Base-by-base conservation (phyloP, 805 yeast species). In the Spathaspora hagerdaliae region DNA sequence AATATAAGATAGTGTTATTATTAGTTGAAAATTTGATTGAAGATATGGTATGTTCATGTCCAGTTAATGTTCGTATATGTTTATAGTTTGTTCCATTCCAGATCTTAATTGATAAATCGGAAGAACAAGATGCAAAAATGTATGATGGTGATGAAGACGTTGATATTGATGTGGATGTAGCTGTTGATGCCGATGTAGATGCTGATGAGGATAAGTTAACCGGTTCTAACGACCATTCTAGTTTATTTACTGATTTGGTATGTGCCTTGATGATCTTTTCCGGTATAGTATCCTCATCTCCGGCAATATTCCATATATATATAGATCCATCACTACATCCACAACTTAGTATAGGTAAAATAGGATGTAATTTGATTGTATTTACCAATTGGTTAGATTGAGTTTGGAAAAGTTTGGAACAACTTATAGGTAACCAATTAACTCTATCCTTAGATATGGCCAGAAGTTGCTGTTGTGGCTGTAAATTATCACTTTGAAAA, bases 11-110 rank as follows among this genome's bases (percentile, higher is more conserved):
- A 27, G 67, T 64, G 2, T 81, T 77, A 31, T 74, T 66, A 5
- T 69, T 57, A 3, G 58, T 63, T 14, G 80, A 73, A 58, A 85
- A 83, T 11, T 69, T 65, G 7, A 87, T 69, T 0, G 79, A 67
- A 0, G 96, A 86, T 0, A 91, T 81, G 1, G 94, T 79, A 60
- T 91, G 96, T 49, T 89, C 95, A 64, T 91, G 98, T 10, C 97
- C 97, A 0, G 82, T 66, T 19, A 91, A 64, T 0, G 89, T 81
- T 33, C 88, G 72, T 1, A 79, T 59, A 38, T 83, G 77, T 36
- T 71, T 73, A 56, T 77, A 76, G 15, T 54, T 47, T 11, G 77
- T 70, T 5, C 79, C 73, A 55, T 82, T 85, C 94, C 95, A 90
- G 3, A 89, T 64, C 57, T 86, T 85, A 44, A 89, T 77, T 11